Conservation (phyloP, 768 basidiomycete species). For the Grammothele lineata region DNA sequence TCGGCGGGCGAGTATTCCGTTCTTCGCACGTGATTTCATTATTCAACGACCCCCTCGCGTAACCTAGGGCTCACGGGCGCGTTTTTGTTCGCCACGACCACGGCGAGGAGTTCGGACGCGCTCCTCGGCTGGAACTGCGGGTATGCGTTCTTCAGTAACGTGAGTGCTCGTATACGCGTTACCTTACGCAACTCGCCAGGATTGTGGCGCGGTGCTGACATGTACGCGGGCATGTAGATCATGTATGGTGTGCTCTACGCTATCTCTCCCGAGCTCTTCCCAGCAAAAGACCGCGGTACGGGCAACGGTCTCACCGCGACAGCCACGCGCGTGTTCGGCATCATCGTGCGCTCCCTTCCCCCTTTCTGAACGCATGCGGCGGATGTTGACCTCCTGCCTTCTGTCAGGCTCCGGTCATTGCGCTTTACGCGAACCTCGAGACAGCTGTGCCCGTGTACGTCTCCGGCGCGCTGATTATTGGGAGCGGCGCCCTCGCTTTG, state of each 20-base stretch:
- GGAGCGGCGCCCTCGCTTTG: conserved; percentile 54
- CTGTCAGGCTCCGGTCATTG: conserved; percentile 66
- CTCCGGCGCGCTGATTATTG: conserved; percentile 58
- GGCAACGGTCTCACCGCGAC: conserved; percentile 64
- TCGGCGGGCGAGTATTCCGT: conserved; percentile 49
- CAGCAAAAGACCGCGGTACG: conserved; percentile 69
- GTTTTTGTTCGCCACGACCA: conserved; percentile 73
- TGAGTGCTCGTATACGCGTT: conserved; percentile 7
- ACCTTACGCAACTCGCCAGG: no score
- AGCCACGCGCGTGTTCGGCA: conserved; percentile 60
- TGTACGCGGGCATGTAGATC: conserved; percentile 33
- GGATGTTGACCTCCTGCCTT: no score
- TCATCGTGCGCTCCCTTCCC: conserved; percentile 45
- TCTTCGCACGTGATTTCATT: conserved; percentile 23
- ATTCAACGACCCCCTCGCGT: conserved; percentile 41
- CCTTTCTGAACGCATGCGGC: not conserved
- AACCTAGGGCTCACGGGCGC: conserved; percentile 65
- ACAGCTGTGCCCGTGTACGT: conserved; percentile 72
- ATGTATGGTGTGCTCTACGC: conserved; percentile 79
- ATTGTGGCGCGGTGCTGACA: not conserved
- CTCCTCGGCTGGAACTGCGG: conserved; percentile 80
- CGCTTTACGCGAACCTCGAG: conserved; percentile 58
- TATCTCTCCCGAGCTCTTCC: conserved; percentile 65
- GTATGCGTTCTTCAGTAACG: conserved; percentile 27
- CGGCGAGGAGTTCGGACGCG: conserved; percentile 61